Evolutionary conservation across 116 monocot genomes (phyloP), one percentile per base, ranked within the genome.

Genomic region (Cymodocea nodosa): DNA sequence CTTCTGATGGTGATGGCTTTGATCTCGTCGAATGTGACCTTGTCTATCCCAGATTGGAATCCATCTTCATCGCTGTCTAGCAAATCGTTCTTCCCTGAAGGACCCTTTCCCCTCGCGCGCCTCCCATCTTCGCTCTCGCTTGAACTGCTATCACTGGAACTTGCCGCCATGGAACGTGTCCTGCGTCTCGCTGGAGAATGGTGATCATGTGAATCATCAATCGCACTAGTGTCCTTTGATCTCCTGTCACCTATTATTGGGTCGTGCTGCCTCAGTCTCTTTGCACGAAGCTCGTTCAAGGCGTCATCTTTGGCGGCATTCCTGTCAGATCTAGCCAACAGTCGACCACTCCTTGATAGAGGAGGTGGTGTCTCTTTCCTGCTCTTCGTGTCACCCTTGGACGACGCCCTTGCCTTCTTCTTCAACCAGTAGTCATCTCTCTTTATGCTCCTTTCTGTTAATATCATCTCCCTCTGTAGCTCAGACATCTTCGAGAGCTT

Each of bases 1-100:
- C 98, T 72, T 9, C 84, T 77, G 24, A 98, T 84, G 19, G 92
- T 92, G 57, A 98, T 92, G 16, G 70, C 80, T 69, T 75, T 92
- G 23, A 86, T 69, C 49, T 98, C 92, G 4, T 88, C 92, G 71
- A 84, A 98, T 56, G 73, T 82, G 6, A 83, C 35, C 54, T 54
- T 53, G 67, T 67, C 82, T 19, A 68, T 44, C 12, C 44, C 77
- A 39, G 78, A 79, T 11, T 82, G 68, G 3, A 77, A 79, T 6
- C 72, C 37, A 44, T 71, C 80, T 61, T 97, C 95, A 37, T 86
- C 84, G 64, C 80, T 85, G 60, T 87, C 83, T 23, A 48, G 53
- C 39, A 70, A 53, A 48, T 79, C 72, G 51, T 35, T 74, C 17
- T 80, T 71, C 15, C 59, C 64, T 1, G 71, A 40, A 35, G 66